Conservation (phyloP, 2,329 filamentous ascomycete genomes). For the Orbilia brochopaga region DNA sequence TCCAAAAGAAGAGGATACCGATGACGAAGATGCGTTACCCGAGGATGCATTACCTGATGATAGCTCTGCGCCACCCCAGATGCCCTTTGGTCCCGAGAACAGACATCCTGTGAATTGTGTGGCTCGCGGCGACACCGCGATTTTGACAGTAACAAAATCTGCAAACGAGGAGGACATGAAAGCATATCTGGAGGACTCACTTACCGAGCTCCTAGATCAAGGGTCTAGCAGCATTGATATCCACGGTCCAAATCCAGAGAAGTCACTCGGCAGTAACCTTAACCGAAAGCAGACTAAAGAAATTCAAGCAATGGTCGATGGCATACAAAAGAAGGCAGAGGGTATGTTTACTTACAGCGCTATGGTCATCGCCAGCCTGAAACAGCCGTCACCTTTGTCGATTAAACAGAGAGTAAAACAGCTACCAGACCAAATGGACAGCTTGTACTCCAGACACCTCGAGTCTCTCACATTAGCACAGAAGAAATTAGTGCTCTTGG, state of each 20-base stretch:
- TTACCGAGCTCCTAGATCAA: conserved; percentile 29
- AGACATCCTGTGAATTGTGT: conserved; percentile 7
- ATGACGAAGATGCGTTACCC: not conserved
- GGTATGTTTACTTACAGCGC: conserved; percentile 45
- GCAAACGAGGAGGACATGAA: conserved; percentile 37
- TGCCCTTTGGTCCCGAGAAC: no score
- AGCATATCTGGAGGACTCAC: conserved; percentile 23
- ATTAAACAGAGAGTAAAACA: conserved; percentile 30
- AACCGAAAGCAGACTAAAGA: conserved; percentile 17
- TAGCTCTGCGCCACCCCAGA: not conserved
- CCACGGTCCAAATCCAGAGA: not conserved
- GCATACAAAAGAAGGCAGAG: conserved; percentile 36
- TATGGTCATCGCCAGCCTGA: conserved; percentile 39
- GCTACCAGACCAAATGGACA: conserved; percentile 39
- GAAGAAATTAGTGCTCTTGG: conserved; percentile 23
- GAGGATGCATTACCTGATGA: not conserved
- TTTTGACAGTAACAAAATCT: conserved; percentile 26
- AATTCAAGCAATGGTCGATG: conserved; percentile 26
- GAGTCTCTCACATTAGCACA: conserved; percentile 34
- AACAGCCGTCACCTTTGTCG: conserved; percentile 33
- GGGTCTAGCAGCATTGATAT: not conserved
- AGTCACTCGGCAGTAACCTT: not conserved
- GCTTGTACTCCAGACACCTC: conserved; percentile 28
- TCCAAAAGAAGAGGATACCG: not conserved
- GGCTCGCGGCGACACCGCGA: conserved; percentile 15